Evolutionary conservation across 306 rosid species (phyloP).

Genomic region (Castanea sativa): DNA sequence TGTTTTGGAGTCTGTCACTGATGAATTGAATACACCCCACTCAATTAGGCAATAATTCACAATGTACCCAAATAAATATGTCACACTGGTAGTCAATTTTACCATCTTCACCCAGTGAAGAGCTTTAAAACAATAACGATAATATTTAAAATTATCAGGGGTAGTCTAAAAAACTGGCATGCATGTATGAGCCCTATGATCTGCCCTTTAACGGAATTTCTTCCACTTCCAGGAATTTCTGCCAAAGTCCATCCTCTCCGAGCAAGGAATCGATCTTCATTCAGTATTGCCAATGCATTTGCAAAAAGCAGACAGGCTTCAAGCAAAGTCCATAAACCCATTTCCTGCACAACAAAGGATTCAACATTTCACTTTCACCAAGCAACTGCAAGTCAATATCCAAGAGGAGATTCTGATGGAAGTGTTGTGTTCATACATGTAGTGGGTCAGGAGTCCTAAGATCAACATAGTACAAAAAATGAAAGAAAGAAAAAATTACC

Average conservation of each 20-base stretch:
- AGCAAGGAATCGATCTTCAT: conserved; percentile 84
- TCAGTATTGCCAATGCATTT: conserved; percentile 77
- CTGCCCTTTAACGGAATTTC: conserved; percentile 66
- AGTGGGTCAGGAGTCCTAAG: too few species aligned
- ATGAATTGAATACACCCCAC: background rate
- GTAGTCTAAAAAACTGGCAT: conserved; percentile 70
- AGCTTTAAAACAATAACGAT: conserved; percentile 50
- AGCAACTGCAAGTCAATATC: background rate
- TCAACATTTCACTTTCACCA: conserved; percentile 5
- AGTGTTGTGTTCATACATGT: background rate
- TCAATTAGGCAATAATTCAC: background rate
- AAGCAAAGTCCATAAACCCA: conserved; percentile 72
- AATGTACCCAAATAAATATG: background rate
- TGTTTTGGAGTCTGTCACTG: background rate
- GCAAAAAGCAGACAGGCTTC: conserved; percentile 70
- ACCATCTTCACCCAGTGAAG: conserved; percentile 49
- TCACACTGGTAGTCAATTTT: background rate
- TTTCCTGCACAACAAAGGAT: conserved; percentile 29
- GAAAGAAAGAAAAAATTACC: too few species aligned
- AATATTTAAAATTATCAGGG: conserved; percentile 62
- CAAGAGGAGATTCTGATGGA: background rate
- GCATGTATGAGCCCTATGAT: conserved; percentile 66
- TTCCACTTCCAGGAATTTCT: conserved; percentile 47
- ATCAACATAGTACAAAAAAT: too few species aligned
- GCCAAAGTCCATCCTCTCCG: conserved; percentile 78